Conservation (phyloP, 2,329 filamentous ascomycete species). For the Paraphoma chrysanthemicola region DNA sequence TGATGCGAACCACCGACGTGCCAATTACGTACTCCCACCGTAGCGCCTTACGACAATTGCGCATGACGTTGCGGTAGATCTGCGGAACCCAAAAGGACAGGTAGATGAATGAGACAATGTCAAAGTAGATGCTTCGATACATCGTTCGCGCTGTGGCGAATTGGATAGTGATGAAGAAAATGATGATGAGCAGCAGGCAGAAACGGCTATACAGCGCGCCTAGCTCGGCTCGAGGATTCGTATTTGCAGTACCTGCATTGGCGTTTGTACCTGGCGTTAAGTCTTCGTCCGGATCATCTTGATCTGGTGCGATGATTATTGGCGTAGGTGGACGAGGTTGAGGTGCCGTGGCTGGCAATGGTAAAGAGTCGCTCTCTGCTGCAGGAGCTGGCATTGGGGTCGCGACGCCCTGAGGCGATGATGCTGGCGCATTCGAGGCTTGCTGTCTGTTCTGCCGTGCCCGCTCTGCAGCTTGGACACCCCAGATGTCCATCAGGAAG, state of each 20-base stretch:
- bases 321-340: slow-evolving; percentile 58
- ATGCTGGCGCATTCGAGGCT: slow-evolving; percentile 36
- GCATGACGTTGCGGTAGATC: slow-evolving; percentile 86
- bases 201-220: slow-evolving; percentile 68
- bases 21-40: slow-evolving; percentile 89
- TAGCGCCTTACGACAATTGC: slow-evolving; percentile 91
- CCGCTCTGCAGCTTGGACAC: slow-evolving; percentile 63
- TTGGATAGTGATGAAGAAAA: slow-evolving; percentile 66
- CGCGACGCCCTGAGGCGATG: slow-evolving; percentile 26
- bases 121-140: slow-evolving; percentile 62
- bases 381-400: slow-evolving; percentile 25
- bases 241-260: slow-evolving; percentile 27
- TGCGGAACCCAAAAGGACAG: slow-evolving; percentile 93
- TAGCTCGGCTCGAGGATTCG: slow-evolving; percentile 54
- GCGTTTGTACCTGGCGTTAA: slow-evolving; percentile 19
- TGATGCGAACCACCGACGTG: slow-evolving; percentile 77
- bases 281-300: slow-evolving; percentile 56
- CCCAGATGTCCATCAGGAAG: slow-evolving; percentile 73
- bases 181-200: slow-evolving; percentile 64
- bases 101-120: slow-evolving; percentile 74
- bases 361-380: slow-evolving; percentile 8
- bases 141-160: slow-evolving; percentile 63
- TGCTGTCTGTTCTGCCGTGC: slow-evolving; percentile 53
- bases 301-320: slow-evolving; percentile 66
- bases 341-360: slow-evolving; percentile 33